Percentiles rank a stretch among this genome's conserved stretches.
Conservation (phyloP, 805 yeast species). For the Lipomyces yamadae region DNA sequence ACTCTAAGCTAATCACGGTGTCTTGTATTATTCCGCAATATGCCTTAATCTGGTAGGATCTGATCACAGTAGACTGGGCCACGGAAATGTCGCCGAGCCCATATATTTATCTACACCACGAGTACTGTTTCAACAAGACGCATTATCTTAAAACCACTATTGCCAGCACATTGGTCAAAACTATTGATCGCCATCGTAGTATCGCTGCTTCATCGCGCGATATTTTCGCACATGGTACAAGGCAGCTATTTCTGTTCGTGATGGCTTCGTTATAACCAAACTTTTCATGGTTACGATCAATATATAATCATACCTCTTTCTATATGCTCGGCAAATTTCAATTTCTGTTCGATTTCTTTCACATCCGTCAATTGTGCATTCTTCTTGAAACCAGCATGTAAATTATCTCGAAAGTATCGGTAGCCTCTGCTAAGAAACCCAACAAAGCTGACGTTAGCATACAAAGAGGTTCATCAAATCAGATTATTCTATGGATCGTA, state of each 20-base stretch:
- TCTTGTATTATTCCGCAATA: too few species aligned
- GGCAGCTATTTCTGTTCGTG: conserved; percentile 45
- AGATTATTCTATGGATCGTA: not conserved
- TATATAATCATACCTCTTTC: conserved; percentile 38
- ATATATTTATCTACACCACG: not conserved
- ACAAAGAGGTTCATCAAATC: not conserved
- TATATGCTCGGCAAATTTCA: conserved; percentile 47
- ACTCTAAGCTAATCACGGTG: too few species aligned
- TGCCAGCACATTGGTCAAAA: not conserved
- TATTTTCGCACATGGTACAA: conserved; percentile 46
- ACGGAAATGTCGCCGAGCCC: too few species aligned
- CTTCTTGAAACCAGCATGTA: conserved; percentile 44
- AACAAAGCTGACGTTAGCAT: too few species aligned
- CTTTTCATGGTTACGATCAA: not conserved
- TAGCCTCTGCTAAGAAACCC: conserved; percentile 41
- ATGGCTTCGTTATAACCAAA: not conserved
- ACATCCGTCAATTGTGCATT: conserved; percentile 39
- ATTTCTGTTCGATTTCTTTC: conserved; percentile 43
- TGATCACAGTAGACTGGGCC: too few species aligned
- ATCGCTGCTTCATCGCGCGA: conserved; percentile 46
- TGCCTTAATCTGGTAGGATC: too few species aligned
- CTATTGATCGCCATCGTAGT: conserved; percentile 29
- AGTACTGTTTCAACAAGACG: not conserved
- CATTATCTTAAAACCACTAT: not conserved
- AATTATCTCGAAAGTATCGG: conserved; percentile 40